Base-by-base conservation (phyloP, 129 eudicot species). In the Chrysanthemum seticuspe region DNA sequence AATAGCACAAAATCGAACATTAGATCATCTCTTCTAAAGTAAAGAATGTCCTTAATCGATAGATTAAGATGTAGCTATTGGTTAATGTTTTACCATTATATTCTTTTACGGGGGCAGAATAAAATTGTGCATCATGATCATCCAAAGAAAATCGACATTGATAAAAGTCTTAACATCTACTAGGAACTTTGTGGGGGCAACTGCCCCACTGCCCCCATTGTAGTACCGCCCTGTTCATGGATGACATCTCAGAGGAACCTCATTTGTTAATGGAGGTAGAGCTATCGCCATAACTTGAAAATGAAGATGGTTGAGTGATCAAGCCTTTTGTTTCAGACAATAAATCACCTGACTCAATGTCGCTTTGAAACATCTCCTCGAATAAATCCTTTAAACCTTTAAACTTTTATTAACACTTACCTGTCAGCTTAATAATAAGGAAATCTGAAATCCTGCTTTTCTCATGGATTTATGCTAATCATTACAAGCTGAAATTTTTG, bases 301-400 rank as follows among this genome's bases (percentile, higher is more conserved):
- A 74, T 11, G 74, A 65, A 53, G 81, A 73, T 15, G 86, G 70
- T 2, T 78, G 75, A 49, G 81, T 23, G 12, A 79, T 50, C 58
- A 86, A 75, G 73, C 62, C 77, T 23, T 50, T 73, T n/a, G 74
- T 76, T 34, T 34, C 40, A 6, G 40, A 34, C 40, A 4, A 34
- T 34, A 34, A 34, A 34, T 34, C 40, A 34, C 40, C 4, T 15
- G 67, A 23, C 47, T 80, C 83, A 0, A 76, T 70, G 71, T 86
- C 97, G 19, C 78, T 86, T 12, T 82, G 79, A 78, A 91, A 82
- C 84, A 91, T 86, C 65, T 88, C 95, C 62, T 86, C 81, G 31
- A 86, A 88, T 72, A 91, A 74, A 23, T 79, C 85, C 74, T 91
- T 84, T 74, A 86, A 40, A 48, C 88, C 90, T 64, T 86, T 90